phyloP scores from a whole-genome alignment of 2,329 filamentous ascomycete species.

The Xylariomycetidae sp. region DNA sequence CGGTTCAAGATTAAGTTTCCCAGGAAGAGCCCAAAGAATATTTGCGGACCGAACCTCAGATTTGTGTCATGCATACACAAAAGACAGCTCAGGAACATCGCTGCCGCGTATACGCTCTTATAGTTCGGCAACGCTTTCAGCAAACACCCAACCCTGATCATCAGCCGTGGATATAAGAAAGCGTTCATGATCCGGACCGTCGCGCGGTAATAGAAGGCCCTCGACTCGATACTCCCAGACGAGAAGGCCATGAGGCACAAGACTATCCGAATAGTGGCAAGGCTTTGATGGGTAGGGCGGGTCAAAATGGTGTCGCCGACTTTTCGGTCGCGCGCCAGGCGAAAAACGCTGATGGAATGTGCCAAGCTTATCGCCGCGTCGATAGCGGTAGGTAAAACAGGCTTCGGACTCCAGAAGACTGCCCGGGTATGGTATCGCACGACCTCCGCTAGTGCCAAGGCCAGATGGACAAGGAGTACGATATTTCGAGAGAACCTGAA shows the following conservation, averaged over 20 bases:
- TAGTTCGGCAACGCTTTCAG: constrained; percentile 2
- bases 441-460: constrained; percentile 2
- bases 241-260: background rate
- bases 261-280: background rate
- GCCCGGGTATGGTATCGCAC: constrained; percentile 5
- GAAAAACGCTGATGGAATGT: constrained; percentile 3
- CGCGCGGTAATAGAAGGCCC: constrained; percentile 4
- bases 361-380: constrained; percentile 3
- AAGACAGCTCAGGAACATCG: constrained; percentile 7
- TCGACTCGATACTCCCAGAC: background rate
- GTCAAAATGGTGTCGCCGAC: constrained; percentile 5
- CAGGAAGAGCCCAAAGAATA: constrained; percentile 1
- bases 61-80: constrained; percentile 6
- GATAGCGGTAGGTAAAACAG: constrained; percentile 1
- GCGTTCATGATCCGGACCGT: constrained; percentile 5
- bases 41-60: constrained; percentile 4
- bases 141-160: constrained; percentile 3
- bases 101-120: constrained; percentile 5
- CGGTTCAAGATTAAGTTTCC: constrained; percentile 5
- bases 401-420: background rate
- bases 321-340: constrained; percentile 6
- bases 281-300: constrained; percentile 6
- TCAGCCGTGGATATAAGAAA: constrained; percentile 7
- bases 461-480: constrained; percentile 3
- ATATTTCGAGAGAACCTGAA: constrained; percentile 1